phyloP scores from a whole-genome alignment of 192 early-diverging fungal species.

The Cetraspora pellucida region DNA sequence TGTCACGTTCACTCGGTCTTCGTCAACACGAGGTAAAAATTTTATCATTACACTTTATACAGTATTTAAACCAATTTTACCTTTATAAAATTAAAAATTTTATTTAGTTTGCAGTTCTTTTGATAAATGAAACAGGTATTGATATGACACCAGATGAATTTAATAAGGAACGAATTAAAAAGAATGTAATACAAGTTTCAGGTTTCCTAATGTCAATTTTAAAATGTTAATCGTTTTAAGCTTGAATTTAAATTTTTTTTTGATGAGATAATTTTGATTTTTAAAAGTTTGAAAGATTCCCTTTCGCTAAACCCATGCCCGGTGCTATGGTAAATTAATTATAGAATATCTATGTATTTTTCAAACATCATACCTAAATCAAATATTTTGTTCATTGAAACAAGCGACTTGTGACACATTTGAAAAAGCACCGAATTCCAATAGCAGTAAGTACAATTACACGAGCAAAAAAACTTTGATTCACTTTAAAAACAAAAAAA shows the following conservation, averaged over 20 bases:
- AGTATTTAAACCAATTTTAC: background rate
- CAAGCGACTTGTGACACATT: slow-evolving; percentile 27
- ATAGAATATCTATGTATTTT: background rate
- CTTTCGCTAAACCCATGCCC: slow-evolving; percentile 16
- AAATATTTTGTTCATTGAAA: background rate
- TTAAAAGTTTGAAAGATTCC: background rate
- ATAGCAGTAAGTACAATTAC: slow-evolving; percentile 25
- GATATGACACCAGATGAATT: slow-evolving; percentile 85
- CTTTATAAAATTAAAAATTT: background rate
- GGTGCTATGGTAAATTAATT: slow-evolving; percentile 12
- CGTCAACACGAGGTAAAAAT: slow-evolving; percentile 51
- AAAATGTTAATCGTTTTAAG: no score
- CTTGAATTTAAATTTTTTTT: background rate
- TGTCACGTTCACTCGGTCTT: slow-evolving; percentile 76
- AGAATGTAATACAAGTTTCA: slow-evolving; percentile 43
- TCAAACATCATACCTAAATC: background rate
- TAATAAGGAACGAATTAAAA: slow-evolving; percentile 56
- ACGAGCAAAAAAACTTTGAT: background rate
- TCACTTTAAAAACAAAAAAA: background rate
- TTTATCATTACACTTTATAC: background rate
- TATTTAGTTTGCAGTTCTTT: slow-evolving; percentile 55
- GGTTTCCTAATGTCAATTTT: slow-evolving; percentile 1
- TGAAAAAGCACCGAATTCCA: background rate
- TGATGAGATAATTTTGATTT: slow-evolving; percentile 6
- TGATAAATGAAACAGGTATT: slow-evolving; percentile 68